These are phyloP conservation scores for Sordariomycetes sp. DNA, from an alignment of 2,329 filamentous ascomycete species.

Conservation along the genomic window DNA sequence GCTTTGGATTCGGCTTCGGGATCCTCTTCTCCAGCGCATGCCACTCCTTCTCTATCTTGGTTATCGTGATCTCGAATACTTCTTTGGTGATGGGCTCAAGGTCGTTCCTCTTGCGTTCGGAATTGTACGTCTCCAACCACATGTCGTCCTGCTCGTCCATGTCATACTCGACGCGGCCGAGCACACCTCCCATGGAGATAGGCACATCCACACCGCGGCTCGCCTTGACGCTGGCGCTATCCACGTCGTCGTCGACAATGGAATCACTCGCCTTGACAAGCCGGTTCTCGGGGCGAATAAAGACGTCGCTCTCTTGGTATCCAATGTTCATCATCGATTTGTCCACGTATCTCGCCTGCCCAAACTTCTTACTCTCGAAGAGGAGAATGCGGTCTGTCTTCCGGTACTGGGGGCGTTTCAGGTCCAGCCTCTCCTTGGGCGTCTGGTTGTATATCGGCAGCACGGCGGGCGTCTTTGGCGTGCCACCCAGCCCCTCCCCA, in stretches of 20 bases:
- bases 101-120: slow-evolving; percentile 60
- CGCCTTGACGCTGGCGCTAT: slow-evolving; percentile 23
- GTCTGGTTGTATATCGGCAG: slow-evolving; percentile 72
- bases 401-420: slow-evolving; percentile 66
- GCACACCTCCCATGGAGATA: slow-evolving; percentile 18
- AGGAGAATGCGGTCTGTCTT: slow-evolving; percentile 68
- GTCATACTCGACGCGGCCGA: slow-evolving; percentile 91
- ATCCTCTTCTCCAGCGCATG: slow-evolving; percentile 92
- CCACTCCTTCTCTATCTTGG: slow-evolving; percentile 98
- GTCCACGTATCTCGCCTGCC: slow-evolving; percentile 85
- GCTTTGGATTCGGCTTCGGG: slow-evolving; percentile 92
- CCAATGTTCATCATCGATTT: slow-evolving; percentile 93
- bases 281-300: slow-evolving; percentile 63
- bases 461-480: slow-evolving; percentile 51
- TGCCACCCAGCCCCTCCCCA: slow-evolving; percentile 15
- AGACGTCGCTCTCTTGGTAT: slow-evolving; percentile 91
- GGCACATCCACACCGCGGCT: slow-evolving; percentile 10
- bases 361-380: slow-evolving; percentile 76
- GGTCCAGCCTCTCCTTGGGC: slow-evolving; percentile 66
- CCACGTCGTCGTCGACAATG: slow-evolving; percentile 48
- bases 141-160: slow-evolving; percentile 99
- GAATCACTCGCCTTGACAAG: slow-evolving; percentile 55
- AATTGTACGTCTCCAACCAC: slow-evolving; percentile 83
- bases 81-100: slow-evolving; percentile 82
- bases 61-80: slow-evolving; percentile 95